Conservation (phyloP, 768 basidiomycete genomes). For the Fibroporia radiculosa region DNA sequence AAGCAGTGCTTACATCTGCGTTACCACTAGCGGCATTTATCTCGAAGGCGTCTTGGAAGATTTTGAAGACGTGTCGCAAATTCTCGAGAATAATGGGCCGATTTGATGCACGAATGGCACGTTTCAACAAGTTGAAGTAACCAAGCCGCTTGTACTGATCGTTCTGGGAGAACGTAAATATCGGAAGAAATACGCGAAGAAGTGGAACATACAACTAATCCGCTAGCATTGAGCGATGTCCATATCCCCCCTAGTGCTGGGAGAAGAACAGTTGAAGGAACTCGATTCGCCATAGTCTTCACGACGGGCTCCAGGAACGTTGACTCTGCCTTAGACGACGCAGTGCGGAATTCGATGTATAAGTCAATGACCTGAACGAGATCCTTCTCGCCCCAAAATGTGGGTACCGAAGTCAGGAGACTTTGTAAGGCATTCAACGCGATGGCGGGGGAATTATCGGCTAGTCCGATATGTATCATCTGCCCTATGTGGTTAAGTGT, state of each 20-base stretch:
- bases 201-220: slow-evolving; percentile 30
- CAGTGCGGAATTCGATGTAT: slow-evolving; percentile 38
- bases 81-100: slow-evolving; percentile 59
- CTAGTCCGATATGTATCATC: too few relatives aligned
- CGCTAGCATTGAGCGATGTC: slow-evolving; percentile 28
- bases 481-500: too few relatives aligned
- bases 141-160: slow-evolving; percentile 18
- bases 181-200: not conserved
- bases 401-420: slow-evolving; percentile 69
- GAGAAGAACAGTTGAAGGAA: slow-evolving; percentile 59
- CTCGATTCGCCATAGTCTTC: slow-evolving; percentile 63
- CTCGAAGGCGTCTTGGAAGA: slow-evolving; percentile 76
- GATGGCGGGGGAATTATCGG: slow-evolving; percentile 7
- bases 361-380: slow-evolving; percentile 47
- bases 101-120: slow-evolving; percentile 55
- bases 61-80: slow-evolving; percentile 60
- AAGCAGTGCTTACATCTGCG: not conserved
- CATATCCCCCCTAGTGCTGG: slow-evolving; percentile 57
- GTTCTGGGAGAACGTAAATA: too few relatives aligned
- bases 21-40: slow-evolving; percentile 27
- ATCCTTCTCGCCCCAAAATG: slow-evolving; percentile 69
- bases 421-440: slow-evolving; percentile 48
- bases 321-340: slow-evolving; percentile 14
- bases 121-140: slow-evolving; percentile 65
- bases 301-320: slow-evolving; percentile 37